Base-by-base conservation (phyloP, 2,329 filamentous ascomycete species). In the Hypoxylon sp. region DNA sequence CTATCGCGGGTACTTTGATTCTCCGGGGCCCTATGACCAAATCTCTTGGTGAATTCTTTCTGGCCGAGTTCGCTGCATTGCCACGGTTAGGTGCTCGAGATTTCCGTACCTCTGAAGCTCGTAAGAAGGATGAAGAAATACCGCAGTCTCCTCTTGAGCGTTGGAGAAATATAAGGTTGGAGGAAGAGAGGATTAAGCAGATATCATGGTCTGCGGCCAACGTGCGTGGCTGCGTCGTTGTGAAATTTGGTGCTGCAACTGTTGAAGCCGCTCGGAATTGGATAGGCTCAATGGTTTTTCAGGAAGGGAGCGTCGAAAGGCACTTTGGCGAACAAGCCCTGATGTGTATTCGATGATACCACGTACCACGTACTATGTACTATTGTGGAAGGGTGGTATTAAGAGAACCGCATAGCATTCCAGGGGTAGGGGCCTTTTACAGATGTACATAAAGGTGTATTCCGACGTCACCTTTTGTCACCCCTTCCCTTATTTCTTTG, bases 171-270 rank as follows among this genome's bases (percentile, higher is more conserved):
- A 77, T 77, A 55, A 85, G 91, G 67, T 82, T 91, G 19, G 77
- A 79, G 60, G 83, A 84, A 76, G 92, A 96, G 78, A 85, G 81
- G 67, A 76, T 80, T 9, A 83, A 86, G 53, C 87, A 87, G 14
- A 80, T 97, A 3, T 83, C 95, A 3, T 97, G 94, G 93, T 94
- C 94, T 26, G 93, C 92, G 11, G 92, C 94, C 13, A 87, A 86
- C 26, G 89, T 97, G 35, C 87, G 94, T 59, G 91, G 93, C 3
- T 97, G 95, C 76, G 91, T 96, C 3, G 86, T 98, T 26, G 91
- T 98, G 73, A 98, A 98, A 79, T 97, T 98, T 78, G 94, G 93
- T 1, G 93, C 94, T 1, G 86, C 85, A 60, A 91, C 91, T 48
- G 91, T 97, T 24, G 94, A 98, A 78, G 91, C 91, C 26, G 94